phyloP scores from a whole-genome alignment of 1,139 yeast species.

The Suhomyces kunorum region DNA sequence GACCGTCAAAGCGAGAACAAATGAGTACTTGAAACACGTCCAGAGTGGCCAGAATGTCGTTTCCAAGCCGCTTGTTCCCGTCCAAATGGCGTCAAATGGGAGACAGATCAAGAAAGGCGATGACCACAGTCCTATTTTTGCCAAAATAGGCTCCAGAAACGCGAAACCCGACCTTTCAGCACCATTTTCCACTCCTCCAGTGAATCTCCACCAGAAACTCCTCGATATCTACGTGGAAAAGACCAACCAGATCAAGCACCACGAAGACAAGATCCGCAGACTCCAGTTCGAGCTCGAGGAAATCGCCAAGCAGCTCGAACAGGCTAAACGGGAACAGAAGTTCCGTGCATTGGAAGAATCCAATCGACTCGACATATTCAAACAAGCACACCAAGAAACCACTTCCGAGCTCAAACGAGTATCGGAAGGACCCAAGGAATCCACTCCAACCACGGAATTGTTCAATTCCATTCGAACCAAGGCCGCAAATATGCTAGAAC shows the following conservation, averaged over 20 bases:
- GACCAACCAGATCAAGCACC: conserved; percentile 27
- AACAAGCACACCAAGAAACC: conserved; percentile 17
- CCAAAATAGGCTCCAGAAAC: not conserved
- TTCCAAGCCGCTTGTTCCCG: not conserved
- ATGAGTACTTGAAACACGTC: conserved; percentile 6
- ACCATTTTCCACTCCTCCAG: conserved; percentile 2
- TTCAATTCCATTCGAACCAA: conserved; percentile 3
- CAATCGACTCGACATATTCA: conserved; percentile 11
- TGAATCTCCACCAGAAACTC: conserved; percentile 9
- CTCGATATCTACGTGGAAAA: conserved; percentile 23
- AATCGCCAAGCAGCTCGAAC: conserved; percentile 25
- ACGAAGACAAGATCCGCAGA: conserved; percentile 26
- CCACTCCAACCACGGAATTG: not conserved
- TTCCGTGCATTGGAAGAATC: conserved; percentile 9
- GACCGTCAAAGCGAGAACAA: conserved; percentile 5
- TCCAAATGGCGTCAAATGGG: not conserved
- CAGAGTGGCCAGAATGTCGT: not conserved
- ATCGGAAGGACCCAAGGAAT: not conserved
- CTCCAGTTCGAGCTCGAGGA: conserved; percentile 34
- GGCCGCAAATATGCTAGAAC: conserved; percentile 12
- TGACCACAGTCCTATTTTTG: no score
- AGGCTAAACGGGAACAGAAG: conserved; percentile 16
- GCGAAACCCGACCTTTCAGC: conserved; percentile 6
- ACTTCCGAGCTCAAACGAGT: conserved; percentile 12
- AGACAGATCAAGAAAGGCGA: not conserved